Percentiles rank a stretch among this genome's conserved stretches.
Evolutionary conservation across 2,329 filamentous ascomycete genomes (phyloP).

Genomic region (Botryotinia calthae): DNA sequence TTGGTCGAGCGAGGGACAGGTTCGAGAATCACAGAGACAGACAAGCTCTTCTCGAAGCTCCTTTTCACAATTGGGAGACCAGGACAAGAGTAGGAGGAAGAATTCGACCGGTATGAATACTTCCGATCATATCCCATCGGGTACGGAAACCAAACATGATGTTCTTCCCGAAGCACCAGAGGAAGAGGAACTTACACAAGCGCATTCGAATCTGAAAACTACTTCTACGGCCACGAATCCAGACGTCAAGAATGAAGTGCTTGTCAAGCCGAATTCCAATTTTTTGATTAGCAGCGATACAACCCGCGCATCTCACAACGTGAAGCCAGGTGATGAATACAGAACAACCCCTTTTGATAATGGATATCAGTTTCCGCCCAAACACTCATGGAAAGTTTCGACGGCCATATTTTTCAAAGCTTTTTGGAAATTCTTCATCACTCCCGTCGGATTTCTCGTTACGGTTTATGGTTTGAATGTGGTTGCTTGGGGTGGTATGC

Average conservation of each 20-base stretch:
- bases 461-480: constrained; percentile 79
- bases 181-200: constrained; percentile 23
- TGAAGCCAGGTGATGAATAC: constrained; percentile 24
- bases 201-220: neutral
- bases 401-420: constrained; percentile 56
- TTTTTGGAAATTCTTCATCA: constrained; percentile 72
- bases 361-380: constrained; percentile 64
- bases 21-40: constrained; percentile 35
- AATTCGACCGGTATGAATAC: constrained; percentile 22
- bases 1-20: constrained; percentile 37
- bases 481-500: constrained; percentile 87
- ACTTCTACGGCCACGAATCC: neutral
- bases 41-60: constrained; percentile 28
- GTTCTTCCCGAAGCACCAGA: constrained; percentile 29
- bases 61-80: constrained; percentile 27
- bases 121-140: constrained; percentile 17
- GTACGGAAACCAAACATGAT: constrained; percentile 25
- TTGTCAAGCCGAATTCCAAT: neutral
- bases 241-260: neutral
- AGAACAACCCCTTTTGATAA: constrained; percentile 51
- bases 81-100: constrained; percentile 20
- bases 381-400: constrained; percentile 57
- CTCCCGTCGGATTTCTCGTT: constrained; percentile 72
- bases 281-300: constrained; percentile 28
- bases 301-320: constrained; percentile 25